Conservation (phyloP, 106 monocot genomes). For the Apostasia ramifera region DNA sequence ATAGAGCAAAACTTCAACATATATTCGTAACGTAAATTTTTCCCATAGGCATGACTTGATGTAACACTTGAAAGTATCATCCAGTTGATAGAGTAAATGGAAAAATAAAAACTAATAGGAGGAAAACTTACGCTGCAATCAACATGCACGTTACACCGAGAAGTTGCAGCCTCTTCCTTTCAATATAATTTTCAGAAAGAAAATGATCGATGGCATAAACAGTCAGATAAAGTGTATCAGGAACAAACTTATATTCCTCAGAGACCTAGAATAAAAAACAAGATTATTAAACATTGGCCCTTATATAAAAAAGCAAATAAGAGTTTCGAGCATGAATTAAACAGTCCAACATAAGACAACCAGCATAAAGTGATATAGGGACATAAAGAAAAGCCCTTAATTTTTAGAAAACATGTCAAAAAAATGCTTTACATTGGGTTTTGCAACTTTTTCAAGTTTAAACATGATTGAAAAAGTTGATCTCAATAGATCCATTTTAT, state of each 20-base stretch:
- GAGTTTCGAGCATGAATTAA: not conserved
- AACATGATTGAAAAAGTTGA: no score
- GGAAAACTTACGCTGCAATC: constrained; percentile 45
- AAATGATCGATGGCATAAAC: constrained; percentile 29
- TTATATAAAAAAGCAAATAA: not conserved
- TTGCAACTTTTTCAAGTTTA: no score
- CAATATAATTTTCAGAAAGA: constrained; percentile 42
- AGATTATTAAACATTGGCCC: not conserved
- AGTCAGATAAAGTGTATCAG: constrained; percentile 83
- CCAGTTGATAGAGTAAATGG: constrained; percentile 2
- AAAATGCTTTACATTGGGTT: no score
- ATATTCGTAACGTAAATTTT: no score
- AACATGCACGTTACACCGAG: constrained; percentile 52
- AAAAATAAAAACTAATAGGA: not conserved
- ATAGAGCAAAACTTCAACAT: no score
- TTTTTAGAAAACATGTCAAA: no score
- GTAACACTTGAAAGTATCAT: no score
- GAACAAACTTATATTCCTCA: constrained; percentile 85
- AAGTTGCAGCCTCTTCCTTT: constrained; percentile 49
- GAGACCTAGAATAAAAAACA: constrained; percentile 50
- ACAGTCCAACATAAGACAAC: not conserved
- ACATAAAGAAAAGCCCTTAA: no score
- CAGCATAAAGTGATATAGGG: no score
- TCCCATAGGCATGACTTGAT: no score
- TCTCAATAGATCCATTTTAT: no score